Percentiles rank a stretch among this genome's conserved stretches.
phyloP scores from a whole-genome alignment of 2,329 filamentous ascomycete species.

The Truncatella angustata region DNA sequence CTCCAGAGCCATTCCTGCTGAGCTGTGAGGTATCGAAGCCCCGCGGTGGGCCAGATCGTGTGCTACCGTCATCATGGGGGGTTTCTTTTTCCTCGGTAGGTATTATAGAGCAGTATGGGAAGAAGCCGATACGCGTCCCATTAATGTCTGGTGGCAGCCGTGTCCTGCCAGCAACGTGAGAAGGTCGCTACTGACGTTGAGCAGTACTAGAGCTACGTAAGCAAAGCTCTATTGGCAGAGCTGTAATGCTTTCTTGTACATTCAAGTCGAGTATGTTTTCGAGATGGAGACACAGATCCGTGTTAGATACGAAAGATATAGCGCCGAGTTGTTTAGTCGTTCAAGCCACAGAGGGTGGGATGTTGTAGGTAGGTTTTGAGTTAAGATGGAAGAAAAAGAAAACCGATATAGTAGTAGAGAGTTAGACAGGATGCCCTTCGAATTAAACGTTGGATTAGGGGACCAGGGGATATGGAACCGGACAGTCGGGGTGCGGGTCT shows the following conservation, averaged over 20 bases:
- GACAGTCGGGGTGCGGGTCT: slow-evolving; percentile 32
- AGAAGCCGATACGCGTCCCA: slow-evolving; percentile 14
- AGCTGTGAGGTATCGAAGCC: slow-evolving; percentile 50
- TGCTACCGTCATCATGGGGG: slow-evolving; percentile 68
- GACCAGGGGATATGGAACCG: slow-evolving; percentile 30
- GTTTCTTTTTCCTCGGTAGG: too few relatives aligned
- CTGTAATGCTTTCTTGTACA: slow-evolving; percentile 32
- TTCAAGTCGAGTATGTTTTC: slow-evolving; percentile 24
- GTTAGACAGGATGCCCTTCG: slow-evolving; percentile 18
- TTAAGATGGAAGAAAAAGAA: slow-evolving; percentile 14
- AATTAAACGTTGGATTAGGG: slow-evolving; percentile 27
- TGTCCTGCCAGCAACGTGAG: slow-evolving; percentile 14
- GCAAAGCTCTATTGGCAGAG: slow-evolving; percentile 37
- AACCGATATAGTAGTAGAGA: slow-evolving; percentile 13
- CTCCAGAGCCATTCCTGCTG: slow-evolving; percentile 65
- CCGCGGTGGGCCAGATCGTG: slow-evolving; percentile 71
- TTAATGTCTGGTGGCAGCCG: slow-evolving; percentile 9
- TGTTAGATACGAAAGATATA: slow-evolving; percentile 14
- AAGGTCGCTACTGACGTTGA: too few relatives aligned
- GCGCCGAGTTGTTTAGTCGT: background rate
- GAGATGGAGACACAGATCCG: slow-evolving; percentile 3
- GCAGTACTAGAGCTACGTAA: too few relatives aligned
- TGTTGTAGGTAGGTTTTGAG: slow-evolving; percentile 5
- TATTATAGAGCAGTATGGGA: slow-evolving; percentile 8
- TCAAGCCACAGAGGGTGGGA: background rate